phyloP scores from a whole-genome alignment of 106 monocot species.

The Allium sativum region DNA sequence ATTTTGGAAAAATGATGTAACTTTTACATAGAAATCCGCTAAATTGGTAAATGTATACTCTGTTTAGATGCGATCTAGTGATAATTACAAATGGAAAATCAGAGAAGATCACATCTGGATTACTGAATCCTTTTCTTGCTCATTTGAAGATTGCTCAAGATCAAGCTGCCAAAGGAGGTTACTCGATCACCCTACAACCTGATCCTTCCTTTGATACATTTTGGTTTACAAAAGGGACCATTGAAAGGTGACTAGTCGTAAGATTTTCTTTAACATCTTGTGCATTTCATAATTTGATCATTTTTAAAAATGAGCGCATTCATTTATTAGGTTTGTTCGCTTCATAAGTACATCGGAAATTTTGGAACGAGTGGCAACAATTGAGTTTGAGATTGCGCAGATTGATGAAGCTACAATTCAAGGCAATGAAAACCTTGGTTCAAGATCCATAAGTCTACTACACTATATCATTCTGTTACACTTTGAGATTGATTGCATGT shows the following conservation, averaged over 20 bases:
- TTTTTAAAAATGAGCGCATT: background rate
- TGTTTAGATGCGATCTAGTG: slow-evolving; percentile 68
- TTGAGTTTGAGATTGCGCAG: slow-evolving; percentile 65
- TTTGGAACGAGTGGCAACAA: slow-evolving; percentile 56
- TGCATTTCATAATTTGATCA: background rate
- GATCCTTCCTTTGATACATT: slow-evolving; percentile 18
- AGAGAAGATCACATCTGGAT: slow-evolving; percentile 72
- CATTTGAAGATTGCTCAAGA: slow-evolving; percentile 69
- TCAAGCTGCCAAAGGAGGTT: slow-evolving; percentile 73
- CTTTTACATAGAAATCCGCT: no score
- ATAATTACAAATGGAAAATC: slow-evolving; percentile 58
- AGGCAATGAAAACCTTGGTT: slow-evolving; percentile 30
- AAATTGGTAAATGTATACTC: background rate
- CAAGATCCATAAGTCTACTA: slow-evolving; percentile 26
- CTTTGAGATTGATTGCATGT: background rate
- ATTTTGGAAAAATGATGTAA: no score
- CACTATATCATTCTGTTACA: background rate
- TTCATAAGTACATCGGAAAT: slow-evolving; percentile 84
- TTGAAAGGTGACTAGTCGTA: slow-evolving; percentile 31
- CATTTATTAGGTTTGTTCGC: slow-evolving; percentile 44
- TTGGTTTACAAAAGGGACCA: slow-evolving; percentile 81
- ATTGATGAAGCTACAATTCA: slow-evolving; percentile 63
- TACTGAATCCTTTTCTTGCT: slow-evolving; percentile 63
- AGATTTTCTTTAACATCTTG: background rate
- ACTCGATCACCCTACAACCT: slow-evolving; percentile 69